Base-by-base conservation (phyloP, 768 basidiomycete genomes). In the Suillus fuscotomentosus region DNA sequence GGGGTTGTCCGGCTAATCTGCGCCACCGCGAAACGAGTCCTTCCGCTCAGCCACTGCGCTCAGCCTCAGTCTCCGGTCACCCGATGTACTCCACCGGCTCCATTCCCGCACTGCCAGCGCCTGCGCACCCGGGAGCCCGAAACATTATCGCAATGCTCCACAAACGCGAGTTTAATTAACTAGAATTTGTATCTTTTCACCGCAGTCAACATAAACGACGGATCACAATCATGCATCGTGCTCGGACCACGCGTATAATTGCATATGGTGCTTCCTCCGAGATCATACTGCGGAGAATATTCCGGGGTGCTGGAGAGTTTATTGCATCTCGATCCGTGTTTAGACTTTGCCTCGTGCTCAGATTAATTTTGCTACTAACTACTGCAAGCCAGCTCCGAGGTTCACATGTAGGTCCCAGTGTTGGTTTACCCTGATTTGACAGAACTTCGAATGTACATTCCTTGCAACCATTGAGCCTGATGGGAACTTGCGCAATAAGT, bases 291-390 rank as follows among this genome's bases (percentile, higher is more conserved):
- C 41, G 41, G 57, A 59, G 57, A 39, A 20, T 1, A 31, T 42
- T 13, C 41, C 57, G 24, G 57, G 41, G 24, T 36, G 11, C 34
- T 34, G 20, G 31, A 34, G 17, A 31, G 31, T 41, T 41, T 17
- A 41, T 41, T 41, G 17, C 3, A 42, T 43, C 42, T 59, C 24
- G 57, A 59, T 59, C 24, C 57, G 31, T 41, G 22, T 59, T 42
- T 59, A 42, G 57, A 59, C 42, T 27, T 38, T 27, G 57, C 57
- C 57, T 59, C 57, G 57, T 59, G 57, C 41, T 42, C 39, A 41
- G 56, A 2, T 57, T 24, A 42, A 24, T 42, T 17, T 42, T 31
- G n/a, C 17, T 24, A 42, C 24, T 15, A 59, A 56, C 20, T 45
- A 45, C 14, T 51, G 15, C 14, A 27, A 53, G 15, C 22, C 22